Evolutionary conservation across 2,329 filamentous ascomycete species (phyloP).

Genomic region (Pseudopithomyces maydicus): DNA sequence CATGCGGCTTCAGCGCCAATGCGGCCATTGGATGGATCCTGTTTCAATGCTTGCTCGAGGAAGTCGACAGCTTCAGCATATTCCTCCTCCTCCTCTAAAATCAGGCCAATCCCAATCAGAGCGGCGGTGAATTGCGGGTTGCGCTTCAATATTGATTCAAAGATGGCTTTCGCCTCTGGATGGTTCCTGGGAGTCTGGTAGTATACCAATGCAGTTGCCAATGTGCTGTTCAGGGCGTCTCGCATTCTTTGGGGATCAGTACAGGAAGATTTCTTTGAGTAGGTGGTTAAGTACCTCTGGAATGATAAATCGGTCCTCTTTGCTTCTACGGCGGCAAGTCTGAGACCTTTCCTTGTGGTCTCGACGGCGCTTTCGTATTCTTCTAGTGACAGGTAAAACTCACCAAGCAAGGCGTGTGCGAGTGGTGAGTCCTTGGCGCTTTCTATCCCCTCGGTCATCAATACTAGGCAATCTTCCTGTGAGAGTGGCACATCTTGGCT

Average conservation of each 20-base stretch:
- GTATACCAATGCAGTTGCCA: constrained; percentile 87
- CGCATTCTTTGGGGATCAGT: constrained; percentile 49
- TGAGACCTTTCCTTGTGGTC: constrained; percentile 74
- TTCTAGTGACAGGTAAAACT: constrained; percentile 83
- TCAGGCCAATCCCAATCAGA: constrained; percentile 86
- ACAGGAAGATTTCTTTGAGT: not conserved
- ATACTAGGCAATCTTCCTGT: constrained; percentile 77
- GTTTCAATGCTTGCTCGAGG: constrained; percentile 73
- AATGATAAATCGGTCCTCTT: constrained; percentile 72
- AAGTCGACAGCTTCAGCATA: constrained; percentile 82
- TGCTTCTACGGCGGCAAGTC: constrained; percentile 64
- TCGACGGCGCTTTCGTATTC: constrained; percentile 85
- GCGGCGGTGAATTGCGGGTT: constrained; percentile 79
- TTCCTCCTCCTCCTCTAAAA: constrained; percentile 92
- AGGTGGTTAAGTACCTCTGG: constrained; percentile 33
- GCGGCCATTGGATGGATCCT: constrained; percentile 75
- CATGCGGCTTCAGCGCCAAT: constrained; percentile 88
- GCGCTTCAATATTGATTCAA: constrained; percentile 77
- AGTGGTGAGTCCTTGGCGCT: constrained; percentile 69
- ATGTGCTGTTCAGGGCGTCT: constrained; percentile 76
- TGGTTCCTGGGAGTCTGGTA: constrained; percentile 91
- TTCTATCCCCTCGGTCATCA: constrained; percentile 69
- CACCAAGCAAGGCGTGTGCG: constrained; percentile 79
- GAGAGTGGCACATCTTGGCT: constrained; percentile 62
- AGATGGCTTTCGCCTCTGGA: constrained; percentile 82